Conservation (phyloP, 2,329 filamentous ascomycete species). For the Colletotrichum orbiculare region DNA sequence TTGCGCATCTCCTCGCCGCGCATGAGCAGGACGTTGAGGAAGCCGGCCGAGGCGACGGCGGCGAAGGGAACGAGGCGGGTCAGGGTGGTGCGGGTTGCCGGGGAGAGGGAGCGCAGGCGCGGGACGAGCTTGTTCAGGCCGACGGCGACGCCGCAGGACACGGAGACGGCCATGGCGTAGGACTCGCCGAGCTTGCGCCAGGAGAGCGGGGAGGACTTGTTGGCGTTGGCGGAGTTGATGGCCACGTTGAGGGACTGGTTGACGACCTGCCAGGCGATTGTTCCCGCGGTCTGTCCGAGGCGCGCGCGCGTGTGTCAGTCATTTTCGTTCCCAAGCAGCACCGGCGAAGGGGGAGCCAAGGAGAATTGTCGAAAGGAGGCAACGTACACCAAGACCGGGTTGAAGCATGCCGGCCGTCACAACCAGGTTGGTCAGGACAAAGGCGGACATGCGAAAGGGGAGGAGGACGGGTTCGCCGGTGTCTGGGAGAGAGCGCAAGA, state of each 20-base stretch:
- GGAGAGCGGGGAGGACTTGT: conserved; percentile 93
- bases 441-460: conserved; percentile 97
- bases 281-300: conserved; percentile 75
- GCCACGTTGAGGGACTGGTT: conserved; percentile 99
- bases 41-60: conserved; percentile 90
- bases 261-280: conserved; percentile 91
- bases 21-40: conserved; percentile 97
- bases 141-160: conserved; percentile 92
- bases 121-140: conserved; percentile 92
- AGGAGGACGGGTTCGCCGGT: conserved; percentile 92
- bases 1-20: conserved; percentile 92
- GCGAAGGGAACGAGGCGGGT: conserved; percentile 94
- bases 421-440: conserved; percentile 91
- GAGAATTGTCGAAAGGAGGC: neutral
- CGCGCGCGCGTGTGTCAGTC: conserved; percentile 26
- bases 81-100: conserved; percentile 80
- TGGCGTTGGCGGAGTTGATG: conserved; percentile 97
- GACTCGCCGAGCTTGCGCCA: conserved; percentile 85
- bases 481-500: conserved; percentile 64
- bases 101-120: conserved; percentile 79
- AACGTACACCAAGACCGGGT: conserved; percentile 77
- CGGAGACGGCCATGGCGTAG: conserved; percentile 90
- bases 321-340: neutral
- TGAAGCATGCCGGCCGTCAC: conserved; percentile 98
- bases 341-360: neutral